phyloP scores from a whole-genome alignment of 352 stramenopile genomes.

The Globisporangium mamillatum region DNA sequence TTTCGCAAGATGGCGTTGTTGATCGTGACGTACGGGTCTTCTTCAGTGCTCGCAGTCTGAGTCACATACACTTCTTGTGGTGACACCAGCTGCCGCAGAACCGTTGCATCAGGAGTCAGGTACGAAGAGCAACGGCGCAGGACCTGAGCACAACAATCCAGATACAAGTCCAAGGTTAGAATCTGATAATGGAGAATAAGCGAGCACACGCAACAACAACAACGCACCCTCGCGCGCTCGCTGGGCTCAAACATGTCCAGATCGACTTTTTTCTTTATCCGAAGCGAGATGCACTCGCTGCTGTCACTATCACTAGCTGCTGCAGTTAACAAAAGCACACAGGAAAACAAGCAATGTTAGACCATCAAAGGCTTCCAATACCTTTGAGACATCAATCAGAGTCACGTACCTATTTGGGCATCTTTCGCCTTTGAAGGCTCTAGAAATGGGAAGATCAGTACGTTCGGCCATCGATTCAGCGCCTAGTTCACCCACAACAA shows the following conservation, averaged over 20 bases:
- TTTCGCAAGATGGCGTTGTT: conserved; percentile 84
- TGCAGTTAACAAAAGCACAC: not conserved
- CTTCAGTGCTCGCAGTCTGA: conserved; percentile 48
- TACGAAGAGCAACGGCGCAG: conserved; percentile 59
- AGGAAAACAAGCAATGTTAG: not conserved
- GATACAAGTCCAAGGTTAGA: not conserved
- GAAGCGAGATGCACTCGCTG: conserved; percentile 38
- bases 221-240: conserved; percentile 15
- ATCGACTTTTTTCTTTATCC: conserved; percentile 56
- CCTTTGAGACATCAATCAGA: not conserved
- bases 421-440: conserved; percentile 28
- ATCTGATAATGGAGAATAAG: not conserved
- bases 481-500: conserved; percentile 26
- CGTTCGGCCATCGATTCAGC: conserved; percentile 77
- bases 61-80: conserved; percentile 43
- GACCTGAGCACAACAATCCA: conserved; percentile 26
- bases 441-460: conserved; percentile 75
- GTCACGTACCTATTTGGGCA: conserved; percentile 14
- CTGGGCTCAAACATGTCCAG: conserved; percentile 38
- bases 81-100: conserved; percentile 68
- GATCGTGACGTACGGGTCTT: conserved; percentile 69
- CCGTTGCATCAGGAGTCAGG: conserved; percentile 47
- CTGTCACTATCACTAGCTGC: conserved; percentile 21
- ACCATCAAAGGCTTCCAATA: not conserved
- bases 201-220: not conserved